Evolutionary conservation across 1,284 basidiomycete species (phyloP).

Genomic region (Marasmius sp.): DNA sequence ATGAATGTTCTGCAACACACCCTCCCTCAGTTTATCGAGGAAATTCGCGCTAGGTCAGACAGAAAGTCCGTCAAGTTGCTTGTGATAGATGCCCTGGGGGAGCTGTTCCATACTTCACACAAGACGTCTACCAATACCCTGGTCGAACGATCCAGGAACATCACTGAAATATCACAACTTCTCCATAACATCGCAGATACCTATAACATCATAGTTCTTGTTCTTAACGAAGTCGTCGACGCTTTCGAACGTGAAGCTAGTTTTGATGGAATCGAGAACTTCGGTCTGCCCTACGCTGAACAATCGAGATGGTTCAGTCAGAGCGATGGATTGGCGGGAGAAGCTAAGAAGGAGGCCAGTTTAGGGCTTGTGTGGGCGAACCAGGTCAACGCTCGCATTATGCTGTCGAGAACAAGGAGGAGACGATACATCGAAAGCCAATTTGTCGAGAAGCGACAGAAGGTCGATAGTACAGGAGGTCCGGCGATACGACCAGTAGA

Average conservation of each 20-base stretch:
- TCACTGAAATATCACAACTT: constrained; percentile 64
- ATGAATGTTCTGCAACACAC: constrained; percentile 63
- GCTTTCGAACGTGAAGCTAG: constrained; percentile 47
- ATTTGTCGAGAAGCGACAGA: constrained; percentile 22
- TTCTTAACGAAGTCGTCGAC: constrained; percentile 87
- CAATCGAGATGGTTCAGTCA: constrained; percentile 80
- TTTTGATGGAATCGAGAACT: constrained; percentile 20
- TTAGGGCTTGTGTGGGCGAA: constrained; percentile 92
- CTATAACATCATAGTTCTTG: constrained; percentile 71
- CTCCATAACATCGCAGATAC: constrained; percentile 69
- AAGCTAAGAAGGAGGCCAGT: constrained; percentile 72
- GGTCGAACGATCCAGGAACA: constrained; percentile 66
- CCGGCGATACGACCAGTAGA: constrained; percentile 1
- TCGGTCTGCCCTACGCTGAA: constrained; percentile 56
- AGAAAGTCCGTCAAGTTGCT: constrained; percentile 65
- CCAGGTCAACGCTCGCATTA: constrained; percentile 79
- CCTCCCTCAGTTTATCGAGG: constrained; percentile 59
- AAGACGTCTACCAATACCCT: constrained; percentile 60
- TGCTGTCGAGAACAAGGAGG: constrained; percentile 77
- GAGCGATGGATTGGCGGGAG: constrained; percentile 53
- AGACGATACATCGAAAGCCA: constrained; percentile 49
- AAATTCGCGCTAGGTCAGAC: constrained; percentile 23
- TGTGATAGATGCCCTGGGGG: constrained; percentile 80
- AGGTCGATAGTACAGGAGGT: constrained; percentile 10
- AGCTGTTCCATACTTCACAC: constrained; percentile 67